These are phyloP conservation scores for Cyclotella baltica DNA, from an alignment of 108 stramenopile genomes.

Conservation along the genomic window DNA sequence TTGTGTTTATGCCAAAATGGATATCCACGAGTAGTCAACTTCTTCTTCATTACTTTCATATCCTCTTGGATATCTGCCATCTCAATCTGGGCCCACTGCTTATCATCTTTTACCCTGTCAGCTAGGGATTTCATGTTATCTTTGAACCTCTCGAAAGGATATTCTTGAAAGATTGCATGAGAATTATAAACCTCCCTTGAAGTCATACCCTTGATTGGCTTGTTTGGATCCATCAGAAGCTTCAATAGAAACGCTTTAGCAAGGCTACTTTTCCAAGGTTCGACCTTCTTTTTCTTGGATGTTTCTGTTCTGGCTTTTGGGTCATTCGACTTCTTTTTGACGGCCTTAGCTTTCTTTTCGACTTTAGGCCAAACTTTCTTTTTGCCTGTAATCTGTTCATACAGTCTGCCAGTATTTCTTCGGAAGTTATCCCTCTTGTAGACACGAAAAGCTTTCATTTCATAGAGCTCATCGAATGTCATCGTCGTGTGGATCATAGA, in stretches of 20 bases:
- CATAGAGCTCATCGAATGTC: background rate
- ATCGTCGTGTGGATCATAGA: background rate
- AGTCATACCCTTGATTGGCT: background rate
- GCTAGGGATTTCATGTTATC: background rate
- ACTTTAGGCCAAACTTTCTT: background rate
- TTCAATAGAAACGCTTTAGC: background rate
- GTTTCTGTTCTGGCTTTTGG: background rate
- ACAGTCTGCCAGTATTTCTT: background rate
- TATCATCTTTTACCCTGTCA: background rate
- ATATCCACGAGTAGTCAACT: slow-evolving; percentile 3
- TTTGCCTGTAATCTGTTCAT: background rate
- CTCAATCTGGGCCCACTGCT: background rate
- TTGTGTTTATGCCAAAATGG: slow-evolving; percentile 15
- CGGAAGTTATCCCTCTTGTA: background rate
- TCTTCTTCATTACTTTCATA: background rate
- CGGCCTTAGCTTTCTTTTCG: background rate
- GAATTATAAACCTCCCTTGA: background rate
- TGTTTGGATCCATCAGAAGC: background rate
- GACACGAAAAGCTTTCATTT: background rate
- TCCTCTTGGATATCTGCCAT: background rate
- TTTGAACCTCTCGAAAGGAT: background rate
- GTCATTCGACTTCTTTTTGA: background rate
- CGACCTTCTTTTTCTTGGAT: background rate
- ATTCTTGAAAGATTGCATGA: background rate
- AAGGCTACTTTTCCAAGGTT: background rate